A percentile compares a stretch with the other conserved stretches of the same genome.
Conservation (phyloP, 75 land plant genomes). For the Isoetes taiwanensis region DNA sequence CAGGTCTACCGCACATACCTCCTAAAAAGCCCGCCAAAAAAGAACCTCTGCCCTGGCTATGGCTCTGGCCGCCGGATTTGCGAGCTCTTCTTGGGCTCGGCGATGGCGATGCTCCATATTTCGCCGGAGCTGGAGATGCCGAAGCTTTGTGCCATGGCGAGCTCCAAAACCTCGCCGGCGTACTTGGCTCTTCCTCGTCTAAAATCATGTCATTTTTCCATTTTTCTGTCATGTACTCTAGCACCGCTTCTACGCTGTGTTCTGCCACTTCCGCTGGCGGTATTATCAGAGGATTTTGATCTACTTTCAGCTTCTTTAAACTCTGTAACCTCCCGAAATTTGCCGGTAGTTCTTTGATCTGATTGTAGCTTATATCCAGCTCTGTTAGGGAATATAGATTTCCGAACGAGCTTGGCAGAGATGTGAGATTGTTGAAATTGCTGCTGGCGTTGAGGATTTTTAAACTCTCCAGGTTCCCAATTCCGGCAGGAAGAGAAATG, state of each 20-base stretch:
- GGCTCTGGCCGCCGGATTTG: no score
- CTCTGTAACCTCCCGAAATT: neutral
- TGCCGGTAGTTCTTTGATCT: neutral
- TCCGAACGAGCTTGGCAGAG: conserved; percentile 1
- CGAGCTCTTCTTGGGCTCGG: no score
- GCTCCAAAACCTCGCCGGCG: no score
- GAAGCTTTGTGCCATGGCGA: no score
- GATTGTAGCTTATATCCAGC: conserved; percentile 7
- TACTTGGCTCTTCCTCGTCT: no score
- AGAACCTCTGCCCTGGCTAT: no score
- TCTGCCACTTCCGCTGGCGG: conserved; percentile 1
- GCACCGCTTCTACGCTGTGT: conserved; percentile 4
- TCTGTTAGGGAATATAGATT: neutral
- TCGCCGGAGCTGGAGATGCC: no score
- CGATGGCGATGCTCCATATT: no score
- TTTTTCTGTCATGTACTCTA: conserved; percentile 3
- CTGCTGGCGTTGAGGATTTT: neutral
- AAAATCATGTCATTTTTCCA: neutral
- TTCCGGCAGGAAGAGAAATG: neutral
- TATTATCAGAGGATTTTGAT: neutral
- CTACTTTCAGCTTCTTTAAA: neutral
- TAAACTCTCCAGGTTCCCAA: neutral
- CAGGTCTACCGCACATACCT: no score
- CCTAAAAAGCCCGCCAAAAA: no score
- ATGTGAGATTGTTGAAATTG: conserved; percentile 1